phyloP scores from a whole-genome alignment of 257 asterid genomes.

The Gentiana dahurica region DNA sequence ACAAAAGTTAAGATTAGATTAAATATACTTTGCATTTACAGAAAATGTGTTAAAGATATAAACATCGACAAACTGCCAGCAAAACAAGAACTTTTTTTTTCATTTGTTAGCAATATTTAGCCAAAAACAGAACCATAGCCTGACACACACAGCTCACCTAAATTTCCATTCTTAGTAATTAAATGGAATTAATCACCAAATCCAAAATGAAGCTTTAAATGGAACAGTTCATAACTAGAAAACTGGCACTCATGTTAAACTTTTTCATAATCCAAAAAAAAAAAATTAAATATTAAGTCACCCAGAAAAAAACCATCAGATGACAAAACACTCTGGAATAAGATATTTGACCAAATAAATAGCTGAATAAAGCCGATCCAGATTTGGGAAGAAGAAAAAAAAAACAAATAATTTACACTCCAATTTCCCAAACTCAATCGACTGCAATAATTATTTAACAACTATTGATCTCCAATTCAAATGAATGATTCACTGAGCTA shows the following conservation, averaged over 20 bases:
- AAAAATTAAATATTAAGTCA: background rate
- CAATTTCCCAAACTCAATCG: background rate
- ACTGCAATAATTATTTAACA: too few species aligned
- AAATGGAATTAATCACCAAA: background rate
- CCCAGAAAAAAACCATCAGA: background rate
- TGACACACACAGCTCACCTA: too few species aligned
- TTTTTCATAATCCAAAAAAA: background rate
- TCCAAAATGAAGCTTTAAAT: background rate
- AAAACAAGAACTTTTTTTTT: too few species aligned
- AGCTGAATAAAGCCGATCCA: background rate
- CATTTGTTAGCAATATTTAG: too few species aligned
- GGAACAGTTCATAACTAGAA: background rate
- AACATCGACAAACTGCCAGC: too few species aligned
- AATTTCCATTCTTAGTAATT: too few species aligned
- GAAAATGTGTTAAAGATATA: too few species aligned
- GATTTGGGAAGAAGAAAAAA: background rate
- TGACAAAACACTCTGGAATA: background rate
- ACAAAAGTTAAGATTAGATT: too few species aligned
- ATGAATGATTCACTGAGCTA: background rate
- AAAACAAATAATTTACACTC: background rate
- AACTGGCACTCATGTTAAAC: background rate
- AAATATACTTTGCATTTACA: too few species aligned
- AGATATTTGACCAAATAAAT: background rate
- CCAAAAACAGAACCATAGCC: too few species aligned
- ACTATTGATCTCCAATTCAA: slow-evolving; percentile 6